Evolutionary conservation across 2,329 filamentous ascomycete genomes (phyloP), one percentile per base, ranked within the genome.

Genomic region (Penicillium oxalicum): DNA sequence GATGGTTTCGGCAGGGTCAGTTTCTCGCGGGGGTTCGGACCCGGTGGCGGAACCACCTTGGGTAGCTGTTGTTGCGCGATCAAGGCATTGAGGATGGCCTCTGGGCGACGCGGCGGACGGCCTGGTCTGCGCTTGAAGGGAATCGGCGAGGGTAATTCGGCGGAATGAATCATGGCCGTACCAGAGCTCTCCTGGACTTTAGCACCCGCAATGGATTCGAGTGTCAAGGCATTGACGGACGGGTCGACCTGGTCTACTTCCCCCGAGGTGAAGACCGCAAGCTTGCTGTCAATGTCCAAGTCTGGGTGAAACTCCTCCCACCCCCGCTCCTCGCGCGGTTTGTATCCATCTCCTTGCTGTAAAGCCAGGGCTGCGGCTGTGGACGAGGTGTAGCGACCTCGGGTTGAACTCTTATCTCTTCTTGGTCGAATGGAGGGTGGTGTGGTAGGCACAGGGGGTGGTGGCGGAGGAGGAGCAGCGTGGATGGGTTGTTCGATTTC

Each of bases 231-330:
- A 26, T 75, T 74, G 3, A 67, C 68, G 4, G 79, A 74, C 52
- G 77, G 78, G 25, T 76, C 72, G 37, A 83, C 75, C 18, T 89
- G 88, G 65, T 97, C 91, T 5, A 97, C 85, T 56, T 95, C 88
- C 54, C 93, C 84, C 2, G 90, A 84, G 42, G 80, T 82, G 64
- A 91, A 91, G 2, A 95, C 77, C 57, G 86, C 82, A 55, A 96
- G 86, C 4, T 80, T 81, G 9, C 79, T 79, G 48, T 95, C 89
- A 42, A 96, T 90, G 71, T 97, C 91, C 45, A 98, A 80, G 61
- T 96, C 88, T 0, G 89, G 90, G 69, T 98, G 93, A 56, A 97
- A 97, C 67, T 98, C 93, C 63, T 96, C 91, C 90, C 91, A 98
- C 45, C 89, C 88, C 54, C 91, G 84, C 73, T 98, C 93, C 71